A percentile compares a stretch with the other conserved stretches of the same genome.
Evolutionary conservation across 495 filamentous ascomycete genomes (phyloP).

Genomic region (Hamigera avellanea): DNA sequence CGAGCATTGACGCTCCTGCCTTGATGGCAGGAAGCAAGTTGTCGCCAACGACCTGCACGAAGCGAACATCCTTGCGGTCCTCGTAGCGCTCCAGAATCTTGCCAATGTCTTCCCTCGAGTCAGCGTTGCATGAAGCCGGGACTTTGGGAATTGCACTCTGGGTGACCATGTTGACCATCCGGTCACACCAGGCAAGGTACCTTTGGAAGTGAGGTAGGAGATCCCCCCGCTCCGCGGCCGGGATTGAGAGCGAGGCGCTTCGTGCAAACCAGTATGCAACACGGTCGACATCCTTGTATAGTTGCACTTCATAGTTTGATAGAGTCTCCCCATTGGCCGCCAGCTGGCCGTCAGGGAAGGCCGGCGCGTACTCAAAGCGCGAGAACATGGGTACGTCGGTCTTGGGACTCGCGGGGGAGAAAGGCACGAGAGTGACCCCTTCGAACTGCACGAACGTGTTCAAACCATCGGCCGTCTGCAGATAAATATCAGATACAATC

Average conservation of each 20-base stretch:
- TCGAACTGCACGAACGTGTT: slow-evolving; percentile 3
- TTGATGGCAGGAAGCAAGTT: slow-evolving; percentile 24
- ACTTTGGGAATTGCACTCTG: neutral
- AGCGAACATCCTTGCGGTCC: neutral
- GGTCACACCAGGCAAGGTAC: neutral
- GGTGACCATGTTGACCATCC: neutral
- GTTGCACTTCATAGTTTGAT: neutral
- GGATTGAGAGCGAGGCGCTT: neutral
- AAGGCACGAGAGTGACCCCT: slow-evolving; percentile 1
- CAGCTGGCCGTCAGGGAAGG: neutral
- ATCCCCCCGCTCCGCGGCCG: neutral
- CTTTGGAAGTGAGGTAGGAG: neutral
- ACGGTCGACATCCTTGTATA: neutral
- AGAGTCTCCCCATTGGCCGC: neutral
- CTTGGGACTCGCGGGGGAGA: neutral
- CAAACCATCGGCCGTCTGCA: neutral
- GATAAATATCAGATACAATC: neutral
- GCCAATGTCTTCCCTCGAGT: neutral
- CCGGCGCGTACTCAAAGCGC: neutral
- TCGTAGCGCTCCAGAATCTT: neutral
- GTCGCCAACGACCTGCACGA: slow-evolving; percentile 16
- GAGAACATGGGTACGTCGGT: neutral
- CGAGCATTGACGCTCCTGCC: slow-evolving; percentile 23
- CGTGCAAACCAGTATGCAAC: neutral
- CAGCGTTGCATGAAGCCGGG: neutral